Percentiles rank a stretch among this genome's conserved stretches.
These are phyloP conservation scores for Lactarius psammicola DNA, from an alignment of 768 basidiomycete species.

Conservation along the genomic window DNA sequence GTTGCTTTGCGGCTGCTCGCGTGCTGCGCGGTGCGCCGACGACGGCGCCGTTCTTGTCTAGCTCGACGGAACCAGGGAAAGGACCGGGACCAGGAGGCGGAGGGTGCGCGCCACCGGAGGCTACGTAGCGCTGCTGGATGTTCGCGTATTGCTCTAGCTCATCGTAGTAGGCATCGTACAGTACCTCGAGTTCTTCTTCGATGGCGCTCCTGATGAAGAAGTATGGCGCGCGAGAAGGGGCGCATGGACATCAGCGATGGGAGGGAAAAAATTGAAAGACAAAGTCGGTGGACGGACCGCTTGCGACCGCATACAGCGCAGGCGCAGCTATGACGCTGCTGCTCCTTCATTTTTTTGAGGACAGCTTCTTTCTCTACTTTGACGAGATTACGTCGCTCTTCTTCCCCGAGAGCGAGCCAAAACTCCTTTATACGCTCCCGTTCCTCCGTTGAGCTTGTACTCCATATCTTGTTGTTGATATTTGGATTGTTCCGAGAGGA, in stretches of 20 bases:
- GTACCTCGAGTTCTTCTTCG: conserved; percentile 99
- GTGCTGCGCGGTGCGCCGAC: conserved; percentile 38
- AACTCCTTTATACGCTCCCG: conserved; percentile 97
- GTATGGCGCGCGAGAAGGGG: conserved; percentile 4
- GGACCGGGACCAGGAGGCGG: conserved; percentile 96
- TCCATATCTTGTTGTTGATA: conserved; percentile 84
- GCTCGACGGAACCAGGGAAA: conserved; percentile 96
- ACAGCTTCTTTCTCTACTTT: conserved; percentile 99
- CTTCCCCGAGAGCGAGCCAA: conserved; percentile 91
- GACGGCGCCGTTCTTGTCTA: conserved; percentile 85
- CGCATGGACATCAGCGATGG: conserved; percentile 28
- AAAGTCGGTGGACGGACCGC: conserved; percentile 59
- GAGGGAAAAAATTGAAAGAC: conserved; percentile 31
- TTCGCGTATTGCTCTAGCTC: conserved; percentile 99
- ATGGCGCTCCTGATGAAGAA: conserved; percentile 75
- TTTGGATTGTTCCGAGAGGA: conserved; percentile 22
- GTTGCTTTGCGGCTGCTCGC: conserved; percentile 25
- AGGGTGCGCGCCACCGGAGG: conserved; percentile 83
- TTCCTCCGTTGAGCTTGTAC: conserved; percentile 87
- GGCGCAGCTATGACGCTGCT: conserved; percentile 93
- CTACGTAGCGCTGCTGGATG: conserved; percentile 94
- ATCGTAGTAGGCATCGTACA: conserved; percentile 99
- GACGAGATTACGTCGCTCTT: conserved; percentile 87
- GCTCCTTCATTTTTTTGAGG: conserved; percentile 98
- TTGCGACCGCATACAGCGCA: conserved; percentile 97